These are phyloP conservation scores for Umbelopsis ramanniana DNA, from an alignment of 192 early-diverging fungal species.

Conservation along the genomic window DNA sequence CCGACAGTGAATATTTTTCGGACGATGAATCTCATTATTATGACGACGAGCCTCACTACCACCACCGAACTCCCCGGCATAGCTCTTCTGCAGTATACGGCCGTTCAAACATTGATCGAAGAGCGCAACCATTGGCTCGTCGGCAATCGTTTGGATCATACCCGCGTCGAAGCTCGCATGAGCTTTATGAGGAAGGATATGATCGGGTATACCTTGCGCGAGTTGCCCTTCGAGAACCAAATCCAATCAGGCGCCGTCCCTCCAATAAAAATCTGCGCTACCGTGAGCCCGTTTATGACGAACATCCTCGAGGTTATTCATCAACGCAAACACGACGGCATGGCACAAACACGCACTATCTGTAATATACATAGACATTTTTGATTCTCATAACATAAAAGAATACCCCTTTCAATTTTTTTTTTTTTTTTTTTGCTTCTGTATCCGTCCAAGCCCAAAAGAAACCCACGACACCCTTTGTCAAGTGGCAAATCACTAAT, in stretches of 20 bases:
- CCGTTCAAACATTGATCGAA: not conserved
- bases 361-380: constrained; percentile 13
- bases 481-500: no score
- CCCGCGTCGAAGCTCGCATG: constrained; percentile 1
- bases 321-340: constrained; percentile 4
- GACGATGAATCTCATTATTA: not conserved
- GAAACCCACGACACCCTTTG: not conserved
- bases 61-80: not conserved
- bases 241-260: not conserved
- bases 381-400: not conserved
- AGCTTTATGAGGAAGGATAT: not conserved
- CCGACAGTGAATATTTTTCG: constrained; percentile 1
- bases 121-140: not conserved
- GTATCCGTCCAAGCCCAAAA: not conserved
- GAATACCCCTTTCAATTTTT: not conserved
- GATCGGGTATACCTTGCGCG: constrained; percentile 7
- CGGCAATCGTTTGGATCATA: constrained; percentile 7
- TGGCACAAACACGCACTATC: constrained; percentile 3
- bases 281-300: not conserved
- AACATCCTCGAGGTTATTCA: constrained; percentile 7
- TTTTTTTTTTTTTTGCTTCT: not conserved
- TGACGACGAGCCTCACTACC: not conserved
- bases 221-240: constrained; percentile 10
- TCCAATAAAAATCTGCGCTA: constrained; percentile 8
- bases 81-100: not conserved